These are phyloP conservation scores for Aspergillus calidoustus DNA, from an alignment of 2,329 filamentous ascomycete genomes.

Conservation along the genomic window DNA sequence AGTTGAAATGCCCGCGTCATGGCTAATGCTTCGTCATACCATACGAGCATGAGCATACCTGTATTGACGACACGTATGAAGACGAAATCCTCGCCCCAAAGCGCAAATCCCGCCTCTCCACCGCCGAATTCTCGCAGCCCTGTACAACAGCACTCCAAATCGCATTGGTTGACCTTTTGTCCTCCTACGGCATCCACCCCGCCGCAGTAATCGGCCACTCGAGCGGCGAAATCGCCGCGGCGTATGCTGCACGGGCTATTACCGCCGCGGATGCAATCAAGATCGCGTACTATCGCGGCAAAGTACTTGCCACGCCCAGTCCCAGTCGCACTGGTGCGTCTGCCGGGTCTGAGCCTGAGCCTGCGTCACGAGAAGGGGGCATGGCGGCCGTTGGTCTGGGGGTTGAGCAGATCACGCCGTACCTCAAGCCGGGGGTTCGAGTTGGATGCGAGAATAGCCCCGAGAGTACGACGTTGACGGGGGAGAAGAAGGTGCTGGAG, in stretches of 20 bases:
- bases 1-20: background rate
- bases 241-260: conserved; percentile 47
- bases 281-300: conserved; percentile 19
- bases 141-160: conserved; percentile 53
- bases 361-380: too few relatives aligned
- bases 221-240: conserved; percentile 55
- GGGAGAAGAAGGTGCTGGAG: conserved; percentile 12
- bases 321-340: too few relatives aligned
- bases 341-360: too few relatives aligned
- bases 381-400: conserved; percentile 24
- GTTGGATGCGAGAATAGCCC: conserved; percentile 31
- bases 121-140: conserved; percentile 17
- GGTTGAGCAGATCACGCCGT: background rate
- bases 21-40: background rate
- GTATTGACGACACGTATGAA: background rate
- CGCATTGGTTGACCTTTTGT: conserved; percentile 50
- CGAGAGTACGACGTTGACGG: conserved; percentile 28
- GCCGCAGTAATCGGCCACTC: conserved; percentile 52
- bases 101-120: background rate
- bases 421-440: background rate
- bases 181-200: conserved; percentile 49
- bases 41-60: too few relatives aligned
- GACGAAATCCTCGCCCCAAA: background rate
- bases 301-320: background rate
- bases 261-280: conserved; percentile 13